Conservation (phyloP, 2,329 filamentous ascomycete species). For the Pseudocercospora fijiensis region DNA sequence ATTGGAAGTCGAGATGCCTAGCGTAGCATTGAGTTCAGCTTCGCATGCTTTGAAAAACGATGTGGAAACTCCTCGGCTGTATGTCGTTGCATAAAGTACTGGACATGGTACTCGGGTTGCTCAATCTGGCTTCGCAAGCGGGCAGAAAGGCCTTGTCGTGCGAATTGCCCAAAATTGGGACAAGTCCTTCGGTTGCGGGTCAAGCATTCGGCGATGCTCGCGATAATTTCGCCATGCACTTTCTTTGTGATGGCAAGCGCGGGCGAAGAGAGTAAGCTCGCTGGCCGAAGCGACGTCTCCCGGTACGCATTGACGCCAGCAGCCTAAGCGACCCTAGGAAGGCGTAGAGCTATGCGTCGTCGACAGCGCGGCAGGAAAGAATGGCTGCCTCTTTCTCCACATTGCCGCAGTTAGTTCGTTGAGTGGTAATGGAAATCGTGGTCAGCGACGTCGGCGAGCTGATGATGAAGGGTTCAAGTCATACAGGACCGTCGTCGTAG, state of each 20-base stretch:
- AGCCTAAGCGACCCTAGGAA: slow-evolving; percentile 1
- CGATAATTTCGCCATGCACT: not conserved
- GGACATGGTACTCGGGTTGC: not conserved
- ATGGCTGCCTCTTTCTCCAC: not conserved
- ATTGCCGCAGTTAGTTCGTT: not conserved
- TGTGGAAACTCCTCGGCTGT: not conserved
- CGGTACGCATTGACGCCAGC: not conserved
- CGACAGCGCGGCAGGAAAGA: not conserved
- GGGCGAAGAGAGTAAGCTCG: not conserved
- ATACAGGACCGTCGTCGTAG: not conserved
- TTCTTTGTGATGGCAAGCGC: not conserved
- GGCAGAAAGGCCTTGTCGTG: not conserved
- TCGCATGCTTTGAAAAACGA: not conserved
- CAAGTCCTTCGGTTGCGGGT: not conserved
- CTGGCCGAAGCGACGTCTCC: not conserved
- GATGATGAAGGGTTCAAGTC: no score
- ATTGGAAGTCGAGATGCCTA: not conserved
- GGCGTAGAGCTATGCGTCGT: not conserved
- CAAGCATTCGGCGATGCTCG: not conserved
- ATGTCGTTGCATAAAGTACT: not conserved
- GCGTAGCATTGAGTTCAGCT: slow-evolving; percentile 2
- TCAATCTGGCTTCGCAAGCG: not conserved
- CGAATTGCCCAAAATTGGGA: not conserved
- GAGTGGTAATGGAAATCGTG: not conserved
- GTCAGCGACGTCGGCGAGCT: not conserved